These are phyloP conservation scores for Acacia concinna DNA, from an alignment of 331 rosid species.

Conservation along the genomic window DNA sequence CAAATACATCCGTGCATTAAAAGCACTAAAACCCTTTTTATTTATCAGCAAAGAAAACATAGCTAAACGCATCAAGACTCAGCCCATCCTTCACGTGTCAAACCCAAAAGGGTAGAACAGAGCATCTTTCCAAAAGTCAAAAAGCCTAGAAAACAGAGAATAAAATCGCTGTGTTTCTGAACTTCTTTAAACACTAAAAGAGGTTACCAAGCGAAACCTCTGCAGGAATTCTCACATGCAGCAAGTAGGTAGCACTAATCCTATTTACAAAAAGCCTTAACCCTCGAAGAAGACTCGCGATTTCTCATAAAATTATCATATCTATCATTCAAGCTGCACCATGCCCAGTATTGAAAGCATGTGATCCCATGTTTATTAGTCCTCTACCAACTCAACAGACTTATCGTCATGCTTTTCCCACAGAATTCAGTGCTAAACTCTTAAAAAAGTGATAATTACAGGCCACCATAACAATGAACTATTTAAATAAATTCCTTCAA, in stretches of 20 bases:
- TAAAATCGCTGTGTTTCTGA: no score
- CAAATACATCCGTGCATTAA: neutral
- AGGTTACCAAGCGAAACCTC: no score
- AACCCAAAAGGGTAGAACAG: neutral
- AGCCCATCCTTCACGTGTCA: neutral
- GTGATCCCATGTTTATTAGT: neutral
- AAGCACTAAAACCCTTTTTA: neutral
- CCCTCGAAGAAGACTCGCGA: no score
- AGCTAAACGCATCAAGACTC: neutral
- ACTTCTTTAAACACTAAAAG: no score
- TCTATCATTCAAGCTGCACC: neutral
- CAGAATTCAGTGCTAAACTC: neutral
- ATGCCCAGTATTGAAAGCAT: neutral
- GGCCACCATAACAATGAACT: neutral
- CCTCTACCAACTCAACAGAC: neutral
- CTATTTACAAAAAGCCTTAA: no score
- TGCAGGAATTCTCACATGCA: no score
- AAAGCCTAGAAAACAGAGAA: neutral
- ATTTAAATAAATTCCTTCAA: neutral
- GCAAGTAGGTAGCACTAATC: no score
- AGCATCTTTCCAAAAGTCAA: neutral
- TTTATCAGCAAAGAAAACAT: neutral
- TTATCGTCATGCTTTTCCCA: neutral
- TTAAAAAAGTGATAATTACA: neutral
- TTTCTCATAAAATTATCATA: neutral